Base-by-base conservation (phyloP, 2,329 filamentous ascomycete genomes). In the Fusarium caatingaense region DNA sequence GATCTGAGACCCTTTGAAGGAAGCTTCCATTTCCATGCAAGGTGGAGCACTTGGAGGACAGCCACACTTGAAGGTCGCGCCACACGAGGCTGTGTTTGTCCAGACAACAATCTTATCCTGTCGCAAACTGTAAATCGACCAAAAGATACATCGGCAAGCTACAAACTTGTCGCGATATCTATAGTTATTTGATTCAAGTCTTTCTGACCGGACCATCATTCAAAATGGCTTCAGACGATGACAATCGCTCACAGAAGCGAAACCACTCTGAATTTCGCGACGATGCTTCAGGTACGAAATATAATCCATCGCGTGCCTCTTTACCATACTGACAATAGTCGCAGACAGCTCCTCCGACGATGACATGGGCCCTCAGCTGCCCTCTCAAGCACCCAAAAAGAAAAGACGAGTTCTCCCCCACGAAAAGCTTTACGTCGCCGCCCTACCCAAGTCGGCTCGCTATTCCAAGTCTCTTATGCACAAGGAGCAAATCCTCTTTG, bases 401-500 rank as follows among this genome's bases (percentile, higher is more conserved):
- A 98, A 97, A 83, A 91, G 93, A 69, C 89, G 94, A 74, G 93
- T 93, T 74, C 89, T 99, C 4, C 93, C 93, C 3, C 95, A 98
- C 83, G 95, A 98, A 82, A 97, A 96, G 80, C 90, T 98, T 75
- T 98, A 98, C 81, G 85, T 98, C 69, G 93, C 93, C 62, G 95
- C 96, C 41, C 87, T 99, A 40, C 96, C 96, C 7, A 88, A 88
- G 53, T 92, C 93, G 21, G 76, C 86, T 40, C 91, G 93, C 47
- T 99, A 99, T 82, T 97, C 92, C 62, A 97, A 94, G 77, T 98
- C 96, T 47, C 85, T 99, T 76, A 99, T 99, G 97, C 96, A 99
- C 86, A 94, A 95, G 82, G 96, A 99, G 73, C 94, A 97, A 81
- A 83, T 99, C 51, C 88, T 92, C 60, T 98, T 94, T 76, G 88